Conservation (phyloP, 2,329 filamentous ascomycete genomes). For the Blumeriella jaapii region DNA sequence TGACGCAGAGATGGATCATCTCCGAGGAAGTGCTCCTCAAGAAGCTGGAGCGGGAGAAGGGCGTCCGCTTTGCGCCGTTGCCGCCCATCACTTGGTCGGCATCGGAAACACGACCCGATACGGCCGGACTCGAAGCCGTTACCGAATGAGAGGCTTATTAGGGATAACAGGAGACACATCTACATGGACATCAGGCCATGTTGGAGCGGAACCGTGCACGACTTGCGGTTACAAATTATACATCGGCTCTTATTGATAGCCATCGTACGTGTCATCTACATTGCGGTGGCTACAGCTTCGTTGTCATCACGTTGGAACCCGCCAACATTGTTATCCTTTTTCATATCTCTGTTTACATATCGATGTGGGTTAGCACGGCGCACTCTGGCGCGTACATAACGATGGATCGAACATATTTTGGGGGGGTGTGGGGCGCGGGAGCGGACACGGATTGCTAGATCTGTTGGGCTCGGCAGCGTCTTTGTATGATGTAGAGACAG, state of each 20-base stretch:
- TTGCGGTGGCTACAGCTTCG: background rate
- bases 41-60: slow-evolving; percentile 37
- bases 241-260: background rate
- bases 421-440: no score
- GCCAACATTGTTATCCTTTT: background rate
- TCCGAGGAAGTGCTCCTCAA: slow-evolving; percentile 41
- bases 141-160: no score
- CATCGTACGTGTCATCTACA: background rate
- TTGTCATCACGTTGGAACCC: background rate
- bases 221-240: background rate
- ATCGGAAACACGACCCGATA: slow-evolving; percentile 5
- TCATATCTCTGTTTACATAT: slow-evolving; percentile 17
- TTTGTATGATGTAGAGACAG: no score
- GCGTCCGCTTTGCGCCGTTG: slow-evolving; percentile 33
- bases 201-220: background rate
- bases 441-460: no score
- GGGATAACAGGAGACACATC: no score
- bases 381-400: slow-evolving; percentile 71
- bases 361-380: slow-evolving; percentile 61
- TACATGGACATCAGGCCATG: background rate
- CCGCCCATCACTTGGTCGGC: slow-evolving; percentile 32
- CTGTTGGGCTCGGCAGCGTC: no score
- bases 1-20: slow-evolving; percentile 41
- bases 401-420: slow-evolving; percentile 75
- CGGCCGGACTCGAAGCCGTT: slow-evolving; percentile 15